Conservation (phyloP, 73 alveolate genomes). For the Halteria grandinella region DNA sequence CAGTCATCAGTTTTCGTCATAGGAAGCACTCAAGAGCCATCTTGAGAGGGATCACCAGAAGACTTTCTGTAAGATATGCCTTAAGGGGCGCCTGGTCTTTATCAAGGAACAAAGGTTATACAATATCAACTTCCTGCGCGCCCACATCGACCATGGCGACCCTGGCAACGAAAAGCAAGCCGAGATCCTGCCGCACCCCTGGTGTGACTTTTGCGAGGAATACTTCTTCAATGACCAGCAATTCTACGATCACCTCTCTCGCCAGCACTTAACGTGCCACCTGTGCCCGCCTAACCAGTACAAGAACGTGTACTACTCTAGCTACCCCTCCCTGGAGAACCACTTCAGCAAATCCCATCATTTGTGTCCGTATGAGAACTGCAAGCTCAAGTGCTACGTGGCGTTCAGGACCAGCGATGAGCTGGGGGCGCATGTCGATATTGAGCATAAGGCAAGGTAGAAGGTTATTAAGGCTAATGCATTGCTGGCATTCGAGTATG, state of each 20-base stretch:
- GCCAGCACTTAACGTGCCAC: constrained; percentile 56
- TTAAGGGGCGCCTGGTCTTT: constrained; percentile 59
- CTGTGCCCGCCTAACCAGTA: constrained; percentile 56
- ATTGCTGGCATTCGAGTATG: constrained; percentile 49
- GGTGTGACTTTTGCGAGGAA: constrained; percentile 64
- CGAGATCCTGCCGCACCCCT: constrained; percentile 69
- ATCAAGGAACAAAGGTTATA: constrained; percentile 63
- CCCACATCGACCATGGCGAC: constrained; percentile 64
- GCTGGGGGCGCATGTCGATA: constrained; percentile 57
- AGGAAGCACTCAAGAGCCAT: constrained; percentile 59
- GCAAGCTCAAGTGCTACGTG: constrained; percentile 58
- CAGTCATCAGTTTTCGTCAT: constrained; percentile 15
- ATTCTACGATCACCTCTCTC: constrained; percentile 52
- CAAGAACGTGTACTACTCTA: constrained; percentile 57
- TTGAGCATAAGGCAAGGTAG: constrained; percentile 45
- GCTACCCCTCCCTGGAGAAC: constrained; percentile 57
- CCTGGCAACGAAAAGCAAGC: constrained; percentile 60
- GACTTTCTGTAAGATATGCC: constrained; percentile 68
- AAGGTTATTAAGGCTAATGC: constrained; percentile 40
- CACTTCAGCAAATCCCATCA: constrained; percentile 66
- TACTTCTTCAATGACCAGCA: constrained; percentile 64
- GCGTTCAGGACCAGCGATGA: constrained; percentile 67
- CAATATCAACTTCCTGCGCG: constrained; percentile 20
- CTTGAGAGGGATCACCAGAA: constrained; percentile 56
- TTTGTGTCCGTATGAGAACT: constrained; percentile 54